A percentile compares a stretch with the other conserved stretches of the same genome.
These are phyloP conservation scores for Colletotrichum echinochloae DNA, from an alignment of 2,329 filamentous ascomycete genomes.

Conservation along the genomic window DNA sequence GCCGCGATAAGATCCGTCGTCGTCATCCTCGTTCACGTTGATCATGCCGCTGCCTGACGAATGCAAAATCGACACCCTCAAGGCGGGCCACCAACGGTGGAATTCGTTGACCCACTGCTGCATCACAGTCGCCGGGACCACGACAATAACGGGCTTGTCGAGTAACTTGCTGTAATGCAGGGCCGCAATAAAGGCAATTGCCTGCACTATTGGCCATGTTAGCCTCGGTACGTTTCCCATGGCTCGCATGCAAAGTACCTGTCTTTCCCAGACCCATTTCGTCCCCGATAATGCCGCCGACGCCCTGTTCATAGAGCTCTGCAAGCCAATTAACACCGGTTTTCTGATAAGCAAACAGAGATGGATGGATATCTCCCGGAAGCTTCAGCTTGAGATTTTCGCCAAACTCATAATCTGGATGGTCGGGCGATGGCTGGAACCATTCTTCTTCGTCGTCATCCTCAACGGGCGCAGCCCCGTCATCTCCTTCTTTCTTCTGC, in stretches of 20 bases:
- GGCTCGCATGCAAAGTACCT: constrained; percentile 41
- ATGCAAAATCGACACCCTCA: constrained; percentile 94
- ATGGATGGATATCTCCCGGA: constrained; percentile 92
- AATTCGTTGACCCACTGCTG: constrained; percentile 99
- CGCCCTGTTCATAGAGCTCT: constrained; percentile 88
- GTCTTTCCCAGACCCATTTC: constrained; percentile 99
- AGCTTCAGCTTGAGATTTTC: constrained; percentile 82
- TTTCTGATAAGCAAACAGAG: constrained; percentile 96
- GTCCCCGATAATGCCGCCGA: constrained; percentile 95
- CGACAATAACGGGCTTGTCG: constrained; percentile 86
- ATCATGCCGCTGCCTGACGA: constrained; percentile 97
- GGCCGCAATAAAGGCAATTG: constrained; percentile 84
- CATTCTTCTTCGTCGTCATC: constrained; percentile 72
- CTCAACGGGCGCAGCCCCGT: constrained; percentile 54
- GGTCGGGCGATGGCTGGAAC: constrained; percentile 87
- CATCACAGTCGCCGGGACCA: constrained; percentile 94
- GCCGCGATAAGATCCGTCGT: constrained; percentile 55
- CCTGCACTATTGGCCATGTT: constrained; percentile 56
- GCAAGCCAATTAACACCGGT: constrained; percentile 97
- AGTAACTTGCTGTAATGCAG: constrained; percentile 92
- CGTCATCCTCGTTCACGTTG: constrained; percentile 74
- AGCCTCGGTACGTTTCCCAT: constrained; percentile 6
- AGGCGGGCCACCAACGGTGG: constrained; percentile 99
- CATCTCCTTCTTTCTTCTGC: constrained; percentile 50
- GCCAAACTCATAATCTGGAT: constrained; percentile 79